phyloP scores from a whole-genome alignment of 179 eudicot genomes.

The Vitellaria paradoxa region DNA sequence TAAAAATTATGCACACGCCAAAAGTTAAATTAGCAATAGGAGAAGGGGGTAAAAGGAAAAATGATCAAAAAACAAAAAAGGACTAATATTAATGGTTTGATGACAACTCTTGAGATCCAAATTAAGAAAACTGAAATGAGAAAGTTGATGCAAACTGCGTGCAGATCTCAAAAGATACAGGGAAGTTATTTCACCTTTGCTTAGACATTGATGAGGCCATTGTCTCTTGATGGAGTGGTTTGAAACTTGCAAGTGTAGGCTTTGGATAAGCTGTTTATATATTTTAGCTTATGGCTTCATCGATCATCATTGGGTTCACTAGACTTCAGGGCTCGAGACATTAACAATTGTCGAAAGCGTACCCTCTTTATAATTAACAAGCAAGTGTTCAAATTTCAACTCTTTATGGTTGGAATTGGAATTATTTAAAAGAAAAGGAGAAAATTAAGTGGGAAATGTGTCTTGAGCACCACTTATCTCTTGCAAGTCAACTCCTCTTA shows the following conservation, averaged over 20 bases:
- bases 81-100: no score
- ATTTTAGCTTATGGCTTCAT: not conserved
- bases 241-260: not conserved
- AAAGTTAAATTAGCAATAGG: no score
- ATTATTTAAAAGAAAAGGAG: no score
- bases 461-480: no score
- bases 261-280: constrained; percentile 7
- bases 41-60: no score
- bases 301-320: not conserved
- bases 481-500: no score
- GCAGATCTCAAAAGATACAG: not conserved
- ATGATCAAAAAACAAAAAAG: not conserved
- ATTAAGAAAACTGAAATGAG: not conserved
- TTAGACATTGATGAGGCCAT: constrained; percentile 10
- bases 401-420: no score
- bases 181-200: constrained; percentile 11
- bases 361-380: no score
- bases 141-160: not conserved
- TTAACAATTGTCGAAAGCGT: not conserved
- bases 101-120: no score
- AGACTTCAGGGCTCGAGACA: constrained; percentile 15
- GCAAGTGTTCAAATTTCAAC: no score
- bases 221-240: not conserved
- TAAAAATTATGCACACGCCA: constrained; percentile 3
- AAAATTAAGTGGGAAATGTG: no score